phyloP scores from a whole-genome alignment of 495 filamentous ascomycete genomes.

The Trichoderma reesei region DNA sequence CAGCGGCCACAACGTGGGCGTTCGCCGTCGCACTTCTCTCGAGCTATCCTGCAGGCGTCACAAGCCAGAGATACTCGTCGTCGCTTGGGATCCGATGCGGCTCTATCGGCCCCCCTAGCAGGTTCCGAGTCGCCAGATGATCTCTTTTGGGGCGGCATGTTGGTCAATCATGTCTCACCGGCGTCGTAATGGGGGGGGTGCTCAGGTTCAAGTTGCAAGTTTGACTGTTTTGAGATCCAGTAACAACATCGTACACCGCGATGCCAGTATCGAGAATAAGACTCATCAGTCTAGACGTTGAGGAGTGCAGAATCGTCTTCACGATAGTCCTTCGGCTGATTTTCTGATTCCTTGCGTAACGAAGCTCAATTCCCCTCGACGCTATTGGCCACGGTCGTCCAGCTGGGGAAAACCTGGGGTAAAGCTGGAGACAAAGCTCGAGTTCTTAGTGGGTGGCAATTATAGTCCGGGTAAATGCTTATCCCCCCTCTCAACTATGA shows the following conservation, averaged over 20 bases:
- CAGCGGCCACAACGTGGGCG: constrained; percentile 57
- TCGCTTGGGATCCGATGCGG: constrained; percentile 27
- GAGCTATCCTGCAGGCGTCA: constrained; percentile 55
- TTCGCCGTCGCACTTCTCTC: constrained; percentile 58
- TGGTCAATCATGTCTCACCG: background rate
- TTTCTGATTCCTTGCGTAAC: background rate
- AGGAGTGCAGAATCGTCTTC: background rate
- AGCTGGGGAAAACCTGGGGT: constrained; percentile 2
- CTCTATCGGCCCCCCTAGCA: constrained; percentile 14
- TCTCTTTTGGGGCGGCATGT: constrained; percentile 1
- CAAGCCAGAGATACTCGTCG: constrained; percentile 60
- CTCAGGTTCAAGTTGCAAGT: background rate
- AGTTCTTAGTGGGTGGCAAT: background rate
- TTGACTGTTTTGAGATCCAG: background rate
- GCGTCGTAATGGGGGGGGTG: background rate
- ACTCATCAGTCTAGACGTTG: background rate
- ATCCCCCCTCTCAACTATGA: constrained; percentile 11
- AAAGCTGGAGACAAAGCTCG: background rate
- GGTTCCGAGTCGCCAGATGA: background rate
- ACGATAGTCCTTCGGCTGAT: background rate
- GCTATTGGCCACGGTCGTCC: background rate
- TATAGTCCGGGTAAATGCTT: constrained; percentile 15
- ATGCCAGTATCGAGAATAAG: background rate
- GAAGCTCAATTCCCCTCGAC: background rate
- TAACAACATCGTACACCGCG: background rate